Base-by-base conservation (phyloP, 805 yeast species). In the Zygosaccharomyces gambellarensis region DNA sequence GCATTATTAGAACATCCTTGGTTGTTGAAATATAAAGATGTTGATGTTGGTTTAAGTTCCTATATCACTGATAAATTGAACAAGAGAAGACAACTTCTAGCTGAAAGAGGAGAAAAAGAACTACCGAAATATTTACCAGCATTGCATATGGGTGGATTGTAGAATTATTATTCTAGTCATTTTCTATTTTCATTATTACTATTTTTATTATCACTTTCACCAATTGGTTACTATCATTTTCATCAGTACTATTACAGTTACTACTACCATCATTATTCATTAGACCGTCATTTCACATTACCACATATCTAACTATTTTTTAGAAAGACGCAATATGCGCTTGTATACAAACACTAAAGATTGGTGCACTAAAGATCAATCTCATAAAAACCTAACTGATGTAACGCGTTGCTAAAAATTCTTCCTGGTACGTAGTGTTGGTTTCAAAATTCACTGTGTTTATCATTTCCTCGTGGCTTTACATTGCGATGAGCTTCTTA, bases 1-100 rank as follows among this genome's bases (percentile, higher is more conserved):
- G 78, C 83, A 46, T 75, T 94, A 48, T 71, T 90, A 47, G 73
- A 78, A 31, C 95, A 88, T 63, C 94, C 94, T 3, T 94, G 99
- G 98, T 71, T 94, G 51, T 64, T 72, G 27, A 76, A 74, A 54
- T 76, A 77, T 58, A 63, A 76, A 46, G 71, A 74, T 38, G 74
- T 69, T 30, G 71, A 70, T 43, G 65, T 64, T 8, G 61, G 62
- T 0, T 65, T 72, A 71, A 63, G 68, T 28, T 57, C 52, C 1
- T 72, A 75, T 31, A 72, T 79, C 32, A 58, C 66, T 9, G 52
- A 59, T 27, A 68, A 73, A 47, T 47, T 73, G 9, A 63, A 63
- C 32, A 66, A 64, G 48, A 58, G 66, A 30, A 55, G 58, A 30
- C 49, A 57, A 36, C 57, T 56, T 21, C 45, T 67, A 38, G 59